These are phyloP conservation scores for Fermentozyma sake DNA, from an alignment of 1,139 yeast genomes.

Conservation along the genomic window DNA sequence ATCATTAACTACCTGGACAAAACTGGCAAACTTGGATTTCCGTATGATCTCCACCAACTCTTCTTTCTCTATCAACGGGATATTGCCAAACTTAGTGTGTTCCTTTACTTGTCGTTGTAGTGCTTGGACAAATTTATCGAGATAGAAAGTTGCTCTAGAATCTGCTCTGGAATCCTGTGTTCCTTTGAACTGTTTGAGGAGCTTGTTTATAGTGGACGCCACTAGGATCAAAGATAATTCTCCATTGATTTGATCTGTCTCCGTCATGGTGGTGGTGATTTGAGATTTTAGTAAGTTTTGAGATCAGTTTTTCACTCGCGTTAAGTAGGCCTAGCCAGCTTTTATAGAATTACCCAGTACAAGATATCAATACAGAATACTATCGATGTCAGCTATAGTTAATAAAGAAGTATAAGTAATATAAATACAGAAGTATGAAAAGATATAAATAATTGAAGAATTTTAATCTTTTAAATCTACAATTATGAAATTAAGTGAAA, in stretches of 20 bases:
- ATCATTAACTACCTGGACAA: slow-evolving; percentile 16
- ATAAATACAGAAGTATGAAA: too few species aligned
- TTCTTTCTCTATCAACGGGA: slow-evolving; percentile 8
- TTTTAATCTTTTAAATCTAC: too few species aligned
- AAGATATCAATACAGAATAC: too few species aligned
- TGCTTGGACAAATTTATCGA: slow-evolving; percentile 14
- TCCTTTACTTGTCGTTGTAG: slow-evolving; percentile 11
- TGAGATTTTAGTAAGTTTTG: too few species aligned
- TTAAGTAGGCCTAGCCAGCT: too few species aligned
- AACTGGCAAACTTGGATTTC: slow-evolving; percentile 12
- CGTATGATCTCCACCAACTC: slow-evolving; percentile 9
- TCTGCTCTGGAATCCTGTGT: too few species aligned
- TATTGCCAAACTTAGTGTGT: not conserved
- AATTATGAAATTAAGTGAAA: too few species aligned
- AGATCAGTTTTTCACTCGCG: too few species aligned
- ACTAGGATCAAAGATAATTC: slow-evolving; percentile 23
- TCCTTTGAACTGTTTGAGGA: slow-evolving; percentile 14
- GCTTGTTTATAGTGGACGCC: slow-evolving; percentile 27
- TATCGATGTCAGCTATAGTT: too few species aligned
- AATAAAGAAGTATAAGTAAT: too few species aligned
- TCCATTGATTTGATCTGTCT: slow-evolving; percentile 9
- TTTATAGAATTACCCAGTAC: too few species aligned
- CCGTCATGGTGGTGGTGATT: slow-evolving; percentile 1
- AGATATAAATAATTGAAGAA: too few species aligned
- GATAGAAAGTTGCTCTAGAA: slow-evolving; percentile 12